A percentile compares a stretch with the other conserved stretches of the same genome.
These are phyloP conservation scores for Sherardia arvensis DNA, from an alignment of 257 asterid genomes.

Conservation along the genomic window DNA sequence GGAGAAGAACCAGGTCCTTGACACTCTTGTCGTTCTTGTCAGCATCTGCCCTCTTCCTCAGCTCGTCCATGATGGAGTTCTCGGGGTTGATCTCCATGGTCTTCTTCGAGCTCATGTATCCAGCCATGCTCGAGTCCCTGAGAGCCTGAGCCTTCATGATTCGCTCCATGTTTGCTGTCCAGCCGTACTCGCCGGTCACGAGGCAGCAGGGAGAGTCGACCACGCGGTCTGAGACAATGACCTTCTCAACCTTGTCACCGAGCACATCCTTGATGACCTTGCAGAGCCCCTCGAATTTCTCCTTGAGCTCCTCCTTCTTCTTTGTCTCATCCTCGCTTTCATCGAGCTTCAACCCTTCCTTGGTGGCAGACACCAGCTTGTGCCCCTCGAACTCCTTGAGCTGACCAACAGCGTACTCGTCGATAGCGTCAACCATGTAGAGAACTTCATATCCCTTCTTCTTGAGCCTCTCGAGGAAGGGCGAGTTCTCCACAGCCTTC, in stretches of 20 bases:
- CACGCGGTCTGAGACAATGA: conserved; percentile 42
- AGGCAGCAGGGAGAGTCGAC: conserved; percentile 56
- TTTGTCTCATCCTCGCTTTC: conserved; percentile 47
- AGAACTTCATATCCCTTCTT: conserved; percentile 50
- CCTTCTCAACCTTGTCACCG: conserved; percentile 49
- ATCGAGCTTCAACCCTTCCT: conserved; percentile 59
- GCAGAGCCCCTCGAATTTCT: conserved; percentile 46
- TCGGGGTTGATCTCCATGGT: conserved; percentile 60
- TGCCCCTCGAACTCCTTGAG: conserved; percentile 47
- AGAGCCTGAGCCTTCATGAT: conserved; percentile 46
- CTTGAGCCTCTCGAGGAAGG: conserved; percentile 53
- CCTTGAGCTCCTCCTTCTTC: conserved; percentile 32
- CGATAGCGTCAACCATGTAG: conserved; percentile 54
- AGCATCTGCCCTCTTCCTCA: conserved; percentile 50
- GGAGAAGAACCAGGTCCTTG: conserved; percentile 45
- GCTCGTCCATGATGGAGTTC: conserved; percentile 56
- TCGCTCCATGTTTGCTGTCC: conserved; percentile 47
- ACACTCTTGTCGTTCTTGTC: conserved; percentile 56
- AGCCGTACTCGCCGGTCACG: conserved; percentile 54
- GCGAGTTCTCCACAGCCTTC: conserved; percentile 59
- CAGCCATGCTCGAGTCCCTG: conserved; percentile 53
- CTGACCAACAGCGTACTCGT: conserved; percentile 53
- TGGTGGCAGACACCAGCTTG: conserved; percentile 53
- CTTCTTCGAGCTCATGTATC: conserved; percentile 55
- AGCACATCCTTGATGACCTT: conserved; percentile 56